Evolutionary conservation across 2,329 filamentous ascomycete species (phyloP).

Genomic region (Diaporthe velutina): DNA sequence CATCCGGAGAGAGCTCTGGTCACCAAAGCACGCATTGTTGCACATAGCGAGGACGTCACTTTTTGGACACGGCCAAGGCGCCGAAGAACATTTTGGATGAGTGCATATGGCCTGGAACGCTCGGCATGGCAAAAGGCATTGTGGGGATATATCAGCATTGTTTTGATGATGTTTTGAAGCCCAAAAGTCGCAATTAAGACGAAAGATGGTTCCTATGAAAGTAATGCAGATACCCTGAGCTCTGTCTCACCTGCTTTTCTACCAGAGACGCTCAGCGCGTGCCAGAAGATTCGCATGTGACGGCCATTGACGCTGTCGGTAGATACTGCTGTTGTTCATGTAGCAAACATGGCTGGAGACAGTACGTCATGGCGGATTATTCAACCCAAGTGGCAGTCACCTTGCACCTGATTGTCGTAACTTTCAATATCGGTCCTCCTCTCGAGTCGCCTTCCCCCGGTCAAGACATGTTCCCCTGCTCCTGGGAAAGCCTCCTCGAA

Average conservation of each 20-base stretch:
- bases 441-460: not conserved
- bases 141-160: not conserved
- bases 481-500: not conserved
- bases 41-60: slow-evolving; percentile 11
- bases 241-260: not conserved
- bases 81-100: not conserved
- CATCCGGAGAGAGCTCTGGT: not conserved
- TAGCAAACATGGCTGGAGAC: not conserved
- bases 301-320: not conserved
- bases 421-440: not conserved
- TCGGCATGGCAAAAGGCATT: not conserved
- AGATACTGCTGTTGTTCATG: not conserved
- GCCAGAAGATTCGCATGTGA: not conserved
- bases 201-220: not conserved
- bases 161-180: not conserved
- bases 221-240: not conserved
- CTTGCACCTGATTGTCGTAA: not conserved
- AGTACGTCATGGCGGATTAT: not conserved
- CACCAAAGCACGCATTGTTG: not conserved
- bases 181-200: not conserved
- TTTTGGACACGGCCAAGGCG: slow-evolving; percentile 5
- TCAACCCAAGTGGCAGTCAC: not conserved
- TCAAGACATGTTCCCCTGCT: not conserved
- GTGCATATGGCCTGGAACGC: not conserved
- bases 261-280: not conserved